Evolutionary conservation across 139 green algal genomes (phyloP), one percentile per base, ranked within the genome.

Genomic region (Picochlorum sp.): DNA sequence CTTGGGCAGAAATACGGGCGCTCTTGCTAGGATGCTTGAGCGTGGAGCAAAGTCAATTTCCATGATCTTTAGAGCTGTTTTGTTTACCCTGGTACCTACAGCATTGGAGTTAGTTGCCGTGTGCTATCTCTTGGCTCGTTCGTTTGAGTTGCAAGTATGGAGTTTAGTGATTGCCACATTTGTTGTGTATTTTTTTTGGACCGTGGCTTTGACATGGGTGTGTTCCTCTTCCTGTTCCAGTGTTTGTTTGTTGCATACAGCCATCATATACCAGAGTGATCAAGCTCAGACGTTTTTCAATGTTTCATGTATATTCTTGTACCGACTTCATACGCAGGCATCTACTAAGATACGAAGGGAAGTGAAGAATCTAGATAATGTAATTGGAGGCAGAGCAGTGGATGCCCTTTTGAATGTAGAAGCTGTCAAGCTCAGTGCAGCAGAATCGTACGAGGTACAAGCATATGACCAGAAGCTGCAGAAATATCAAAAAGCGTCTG

Each of bases 1-100:
- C 44, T 64, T 97, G 33, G 77, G 95, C 43, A 70, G 89, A 35
- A 73, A 84, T 16, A 96, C 88, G 1, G 90, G 90, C 10, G 63
- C 82, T 4, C 67, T 97, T 51, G 85, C 83, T 5, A 72, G 85
- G 26, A 92, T 95, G 49, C 75, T 97, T 62, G 90, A 97, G 60
- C 61, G 90, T 56, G 89, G 91, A 39, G 93, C 85, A 4, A 75
- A 90, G 24, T 81, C 65, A 62, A 77, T 96, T n/a, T 79, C 79
- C 35, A 90, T 93, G 68, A 77, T 98, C n/a, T 98, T 96, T 68
- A 65, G 89, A 2, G 82, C 85, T 2, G 68, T 95, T 3, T 78
- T 96, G 8, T 97, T 97, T 76, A 97, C 89, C 16, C 91, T 97
- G 50, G 45, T 93, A 12, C 92, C 92, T 25, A 97, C 91, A 1